Base-by-base conservation (phyloP, 208 protist species). In the Acanthamoeba triangularis region DNA sequence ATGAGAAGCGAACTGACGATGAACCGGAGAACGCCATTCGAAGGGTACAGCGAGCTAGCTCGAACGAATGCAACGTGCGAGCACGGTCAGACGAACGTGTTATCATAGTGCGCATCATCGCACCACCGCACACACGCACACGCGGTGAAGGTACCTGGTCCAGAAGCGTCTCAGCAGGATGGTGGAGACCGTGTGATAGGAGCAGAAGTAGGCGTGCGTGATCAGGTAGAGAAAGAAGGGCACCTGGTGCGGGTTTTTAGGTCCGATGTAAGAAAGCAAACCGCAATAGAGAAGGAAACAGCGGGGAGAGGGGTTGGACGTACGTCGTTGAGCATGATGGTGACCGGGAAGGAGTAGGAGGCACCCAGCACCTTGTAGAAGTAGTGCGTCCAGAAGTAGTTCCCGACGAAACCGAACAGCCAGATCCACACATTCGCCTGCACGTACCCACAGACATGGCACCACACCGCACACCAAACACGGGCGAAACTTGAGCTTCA, bases 351-450 rank as follows among this genome's bases (percentile, higher is more conserved):
- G 30, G 85, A 95, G 52, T 97, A 97, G 20, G 67, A 63, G 2
- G 97, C 97, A 8, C 95, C 94, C 41, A 97, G 85, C 56, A 97
- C 37, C 33, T 95, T 93, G 54, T 97, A 97, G 41, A 97, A 97
- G 37, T 97, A 97, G 47, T 97, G 97, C 18, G 97, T 97, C 97
- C 97, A 97, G 47, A 97, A 98, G 47, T 97, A 97, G 76, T 97
- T 97, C 52, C 97, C 96, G 35, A 97, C 94, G 92, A 97, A 97
- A 3, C 95, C 93, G 69, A 97, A 97, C 13, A 97, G 54, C 28
- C 85, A 84, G 47, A 97, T 91, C 97, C 97, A 97, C 56, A 97
- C 28, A 61, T 97, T 97, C 11, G 95, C 96, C 65, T 97, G 93
- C 10, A 13, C 16, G 33, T 20, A 20, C 37, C 6, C 18, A 44